Base-by-base conservation (phyloP, 208 protist species). In the Acanthamoeba lenticulata region DNA sequence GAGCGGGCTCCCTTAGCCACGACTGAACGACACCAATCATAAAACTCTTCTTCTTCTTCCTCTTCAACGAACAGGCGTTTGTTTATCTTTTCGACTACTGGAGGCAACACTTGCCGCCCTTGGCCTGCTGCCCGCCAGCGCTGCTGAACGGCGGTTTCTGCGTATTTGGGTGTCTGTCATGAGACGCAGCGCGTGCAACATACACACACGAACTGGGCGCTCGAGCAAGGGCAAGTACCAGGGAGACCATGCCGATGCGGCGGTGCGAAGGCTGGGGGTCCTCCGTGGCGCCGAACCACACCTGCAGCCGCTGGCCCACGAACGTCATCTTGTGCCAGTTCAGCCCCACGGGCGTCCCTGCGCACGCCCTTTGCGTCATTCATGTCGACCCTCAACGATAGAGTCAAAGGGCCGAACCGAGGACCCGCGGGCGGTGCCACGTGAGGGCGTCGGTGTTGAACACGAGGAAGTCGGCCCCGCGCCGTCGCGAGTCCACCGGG, bases 321-420 rank as follows among this genome's bases (percentile, higher is more conserved):
- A 83, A 83, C 1, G 72, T 34, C 72, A 83, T 49, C 72, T 83
- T 83, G 42, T 83, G 72, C 72, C 72, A 83, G n/a, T 72, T 72
- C 32, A 72, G 27, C 6, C 62, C 62, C 29, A 83, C 72, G 1
- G 72, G 40, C 21, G 5, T 17, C 4, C 40, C 72, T 83, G 19
- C 9, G 1, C 19, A n/a, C 19, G 15, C 45, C 45, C 5, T 60
- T 2, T 5, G 27, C 52, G 65, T 5, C 3, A 1, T 38, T 42
- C 32, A 74, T 9, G 15, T 2, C 65, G 38, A 5, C 4, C 2
- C 4, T 9, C n/a, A 29, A 74, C n/a, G 32, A 74, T n/a, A n/a
- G 47, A 52, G 47, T 5, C 9, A 5, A 52, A 15, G 47, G n/a
- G 17, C 3, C 52, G 17, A 2, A 60, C 52, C 52, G 11, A 38